Conservation (phyloP, 1,139 yeast species). For the Yamadazyma atlantica region DNA sequence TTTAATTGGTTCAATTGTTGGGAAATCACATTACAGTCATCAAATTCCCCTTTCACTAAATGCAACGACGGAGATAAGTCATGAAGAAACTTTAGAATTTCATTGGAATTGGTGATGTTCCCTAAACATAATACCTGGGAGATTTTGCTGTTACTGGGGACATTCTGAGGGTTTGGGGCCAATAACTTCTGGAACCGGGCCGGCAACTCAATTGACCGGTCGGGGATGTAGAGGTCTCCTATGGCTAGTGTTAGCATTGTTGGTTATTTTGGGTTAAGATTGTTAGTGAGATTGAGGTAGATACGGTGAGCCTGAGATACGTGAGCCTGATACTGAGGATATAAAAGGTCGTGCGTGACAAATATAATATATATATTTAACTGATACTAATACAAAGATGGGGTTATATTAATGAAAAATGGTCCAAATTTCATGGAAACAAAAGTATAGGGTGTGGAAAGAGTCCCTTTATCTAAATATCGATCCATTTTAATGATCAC, state of each 20-base stretch:
- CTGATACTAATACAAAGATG: too few species aligned
- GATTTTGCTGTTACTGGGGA: slow-evolving; percentile 63
- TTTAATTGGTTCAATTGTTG: slow-evolving; percentile 33
- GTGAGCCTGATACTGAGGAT: too few species aligned
- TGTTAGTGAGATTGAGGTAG: too few species aligned
- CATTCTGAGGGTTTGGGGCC: slow-evolving; percentile 44
- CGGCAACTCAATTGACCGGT: slow-evolving; percentile 66
- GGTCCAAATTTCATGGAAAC: too few species aligned
- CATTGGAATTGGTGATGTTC: slow-evolving; percentile 69
- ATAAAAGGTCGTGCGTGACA: too few species aligned
- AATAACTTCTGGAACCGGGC: slow-evolving; percentile 68
- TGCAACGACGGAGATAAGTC: slow-evolving; percentile 71
- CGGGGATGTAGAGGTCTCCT: slow-evolving; percentile 90
- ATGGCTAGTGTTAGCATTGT: slow-evolving; percentile 82
- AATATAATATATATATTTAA: too few species aligned
- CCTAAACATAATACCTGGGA: slow-evolving; percentile 85
- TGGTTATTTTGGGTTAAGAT: too few species aligned
- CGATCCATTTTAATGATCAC: slow-evolving; percentile 25
- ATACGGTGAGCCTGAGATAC: too few species aligned
- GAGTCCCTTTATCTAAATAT: neutral
- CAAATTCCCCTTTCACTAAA: slow-evolving; percentile 79
- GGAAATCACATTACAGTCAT: slow-evolving; percentile 31
- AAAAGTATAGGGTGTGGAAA: too few species aligned
- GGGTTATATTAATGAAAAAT: too few species aligned
- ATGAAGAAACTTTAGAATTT: slow-evolving; percentile 63